Percentiles rank a stretch among this genome's conserved stretches.
These are phyloP conservation scores for Cladosporium sp. DNA, from an alignment of 2,329 filamentous ascomycete species.

Conservation along the genomic window DNA sequence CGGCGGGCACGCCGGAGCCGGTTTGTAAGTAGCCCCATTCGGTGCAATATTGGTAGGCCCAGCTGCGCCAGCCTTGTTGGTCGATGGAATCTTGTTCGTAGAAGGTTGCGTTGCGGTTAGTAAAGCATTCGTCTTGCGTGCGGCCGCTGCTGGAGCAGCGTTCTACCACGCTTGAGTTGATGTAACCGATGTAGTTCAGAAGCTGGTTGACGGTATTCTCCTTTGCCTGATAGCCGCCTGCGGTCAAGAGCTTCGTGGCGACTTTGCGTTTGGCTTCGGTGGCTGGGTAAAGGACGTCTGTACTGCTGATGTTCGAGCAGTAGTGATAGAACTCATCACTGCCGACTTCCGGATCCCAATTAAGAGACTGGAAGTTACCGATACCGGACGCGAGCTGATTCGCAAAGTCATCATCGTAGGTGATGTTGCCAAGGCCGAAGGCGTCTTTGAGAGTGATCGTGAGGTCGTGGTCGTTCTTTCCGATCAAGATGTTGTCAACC, in stretches of 20 bases:
- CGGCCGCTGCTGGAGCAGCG: constrained; percentile 32
- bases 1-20: constrained; percentile 61
- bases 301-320: constrained; percentile 52
- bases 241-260: constrained; percentile 42
- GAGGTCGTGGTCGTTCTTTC: constrained; percentile 39
- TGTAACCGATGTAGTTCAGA: constrained; percentile 55
- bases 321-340: constrained; percentile 47
- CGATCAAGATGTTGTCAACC: constrained; percentile 54
- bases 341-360: constrained; percentile 56
- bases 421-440: constrained; percentile 49
- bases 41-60: constrained; percentile 56
- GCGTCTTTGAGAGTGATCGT: constrained; percentile 46
- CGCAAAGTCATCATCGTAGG: constrained; percentile 51
- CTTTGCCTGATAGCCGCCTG: constrained; percentile 43
- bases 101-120: constrained; percentile 42
- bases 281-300: constrained; percentile 39
- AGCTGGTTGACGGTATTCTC: constrained; percentile 46
- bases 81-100: constrained; percentile 42
- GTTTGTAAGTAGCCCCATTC: constrained; percentile 65
- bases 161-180: constrained; percentile 41
- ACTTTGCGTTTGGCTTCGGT: constrained; percentile 34
- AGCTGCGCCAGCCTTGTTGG: constrained; percentile 43
- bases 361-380: constrained; percentile 49
- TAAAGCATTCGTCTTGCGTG: constrained; percentile 51
- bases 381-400: constrained; percentile 42